Evolutionary conservation across 2,329 filamentous ascomycete genomes (phyloP).

Genomic region (Plenodomus biglobosus): DNA sequence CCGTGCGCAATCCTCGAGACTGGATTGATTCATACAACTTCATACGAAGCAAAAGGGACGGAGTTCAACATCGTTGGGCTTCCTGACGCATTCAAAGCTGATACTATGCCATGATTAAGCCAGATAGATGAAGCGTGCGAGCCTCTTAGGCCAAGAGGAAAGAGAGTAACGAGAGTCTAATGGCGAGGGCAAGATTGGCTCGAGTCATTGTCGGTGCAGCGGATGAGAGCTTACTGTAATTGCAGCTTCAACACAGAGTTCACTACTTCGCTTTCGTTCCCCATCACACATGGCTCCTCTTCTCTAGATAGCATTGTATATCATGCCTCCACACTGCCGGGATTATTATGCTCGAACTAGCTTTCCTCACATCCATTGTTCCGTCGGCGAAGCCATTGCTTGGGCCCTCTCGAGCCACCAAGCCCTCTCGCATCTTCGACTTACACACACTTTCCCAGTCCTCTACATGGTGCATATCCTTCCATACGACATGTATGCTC

Average conservation of each 20-base stretch:
- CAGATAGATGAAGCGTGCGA: constrained; percentile 61
- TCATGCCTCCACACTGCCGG: constrained; percentile 16
- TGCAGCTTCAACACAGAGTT: no score
- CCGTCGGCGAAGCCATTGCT: neutral
- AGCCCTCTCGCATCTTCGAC: constrained; percentile 16
- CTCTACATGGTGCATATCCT: constrained; percentile 15
- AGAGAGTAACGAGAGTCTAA: constrained; percentile 55
- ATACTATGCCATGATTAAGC: constrained; percentile 59
- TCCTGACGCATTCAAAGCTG: constrained; percentile 31
- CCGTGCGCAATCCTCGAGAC: neutral
- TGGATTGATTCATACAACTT: no score
- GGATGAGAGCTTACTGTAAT: no score
- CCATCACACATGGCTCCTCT: neutral
- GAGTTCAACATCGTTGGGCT: constrained; percentile 22
- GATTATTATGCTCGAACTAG: constrained; percentile 19
- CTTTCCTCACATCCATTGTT: constrained; percentile 3
- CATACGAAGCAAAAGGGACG: no score
- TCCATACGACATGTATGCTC: constrained; percentile 13
- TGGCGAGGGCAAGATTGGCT: constrained; percentile 44
- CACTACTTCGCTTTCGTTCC: neutral
- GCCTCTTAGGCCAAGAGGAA: constrained; percentile 51
- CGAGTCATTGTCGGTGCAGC: constrained; percentile 24
- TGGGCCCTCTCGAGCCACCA: neutral
- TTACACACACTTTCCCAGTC: constrained; percentile 12
- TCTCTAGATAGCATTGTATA: constrained; percentile 9